Percentiles rank a stretch among this genome's conserved stretches.
Evolutionary conservation across 2,329 filamentous ascomycete species (phyloP).

Genomic region (Diaporthe citrichinensis): DNA sequence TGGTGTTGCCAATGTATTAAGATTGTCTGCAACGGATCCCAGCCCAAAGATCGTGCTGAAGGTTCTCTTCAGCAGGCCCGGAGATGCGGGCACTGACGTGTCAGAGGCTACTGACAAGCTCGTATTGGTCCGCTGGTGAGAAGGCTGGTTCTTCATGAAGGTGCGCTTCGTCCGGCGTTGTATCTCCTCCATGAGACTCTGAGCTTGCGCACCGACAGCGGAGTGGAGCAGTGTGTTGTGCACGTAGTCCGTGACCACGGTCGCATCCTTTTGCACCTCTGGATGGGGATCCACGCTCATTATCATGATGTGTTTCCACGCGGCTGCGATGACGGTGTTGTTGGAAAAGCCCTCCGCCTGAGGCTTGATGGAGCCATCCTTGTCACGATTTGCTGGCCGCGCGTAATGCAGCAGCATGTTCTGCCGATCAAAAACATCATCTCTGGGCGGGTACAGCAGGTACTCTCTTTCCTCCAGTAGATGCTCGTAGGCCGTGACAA

Average conservation of each 20-base stretch:
- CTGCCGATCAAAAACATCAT: constrained; percentile 71
- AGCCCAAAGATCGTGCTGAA: constrained; percentile 75
- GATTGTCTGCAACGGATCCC: constrained; percentile 63
- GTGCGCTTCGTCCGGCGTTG: constrained; percentile 64
- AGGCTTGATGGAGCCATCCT: constrained; percentile 70
- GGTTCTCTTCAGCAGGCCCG: constrained; percentile 73
- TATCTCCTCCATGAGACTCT: constrained; percentile 82
- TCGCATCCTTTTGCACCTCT: constrained; percentile 89
- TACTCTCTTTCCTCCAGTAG: constrained; percentile 86
- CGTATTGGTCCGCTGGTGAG: constrained; percentile 59
- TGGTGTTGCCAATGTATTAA: constrained; percentile 47
- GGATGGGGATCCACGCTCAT: constrained; percentile 95
- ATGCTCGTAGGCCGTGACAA: constrained; percentile 93
- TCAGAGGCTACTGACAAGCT: constrained; percentile 51
- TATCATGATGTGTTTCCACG: constrained; percentile 94
- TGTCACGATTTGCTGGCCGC: constrained; percentile 67
- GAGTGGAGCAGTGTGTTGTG: constrained; percentile 85
- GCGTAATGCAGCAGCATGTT: constrained; percentile 73
- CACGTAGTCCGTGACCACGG: constrained; percentile 87
- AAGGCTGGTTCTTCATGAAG: constrained; percentile 58
- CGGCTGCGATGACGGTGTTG: constrained; percentile 91
- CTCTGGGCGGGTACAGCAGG: constrained; percentile 67
- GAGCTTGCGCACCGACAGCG: constrained; percentile 78
- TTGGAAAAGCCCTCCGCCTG: constrained; percentile 76
- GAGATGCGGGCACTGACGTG: constrained; percentile 56